Evolutionary conservation across 345 rosid genomes (phyloP).

Genomic region (Kandelia obovata): DNA sequence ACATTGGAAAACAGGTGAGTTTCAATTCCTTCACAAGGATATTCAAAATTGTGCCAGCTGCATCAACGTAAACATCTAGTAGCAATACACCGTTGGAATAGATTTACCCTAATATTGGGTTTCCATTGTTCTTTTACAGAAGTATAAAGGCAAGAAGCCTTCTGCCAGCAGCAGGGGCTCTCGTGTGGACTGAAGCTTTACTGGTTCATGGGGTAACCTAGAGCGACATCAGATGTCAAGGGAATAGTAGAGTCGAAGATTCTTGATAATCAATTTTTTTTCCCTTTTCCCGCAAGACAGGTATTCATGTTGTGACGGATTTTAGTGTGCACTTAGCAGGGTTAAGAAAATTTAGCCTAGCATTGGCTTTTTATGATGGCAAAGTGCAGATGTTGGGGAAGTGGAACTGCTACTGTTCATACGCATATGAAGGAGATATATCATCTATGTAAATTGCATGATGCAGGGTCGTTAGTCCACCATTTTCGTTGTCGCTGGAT

Average conservation of each 20-base stretch:
- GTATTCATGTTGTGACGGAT: constrained; percentile 11
- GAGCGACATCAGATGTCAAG: constrained; percentile 22
- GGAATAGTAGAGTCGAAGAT: constrained; percentile 26
- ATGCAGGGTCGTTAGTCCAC: no score
- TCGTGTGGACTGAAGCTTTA: constrained; percentile 45
- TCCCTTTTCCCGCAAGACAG: constrained; percentile 7
- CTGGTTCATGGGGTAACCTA: constrained; percentile 13
- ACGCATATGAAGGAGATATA: no score
- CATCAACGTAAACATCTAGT: background rate
- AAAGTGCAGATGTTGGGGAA: constrained; percentile 12
- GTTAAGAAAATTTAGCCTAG: no score
- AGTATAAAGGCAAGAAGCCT: constrained; percentile 52
- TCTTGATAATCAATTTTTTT: constrained; percentile 31
- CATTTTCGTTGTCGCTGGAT: no score
- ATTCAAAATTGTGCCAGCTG: background rate
- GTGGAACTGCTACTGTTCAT: no score
- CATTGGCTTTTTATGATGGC: constrained; percentile 1
- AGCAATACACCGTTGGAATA: background rate
- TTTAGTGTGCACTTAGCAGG: background rate
- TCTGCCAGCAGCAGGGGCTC: constrained; percentile 50
- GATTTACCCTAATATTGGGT: background rate
- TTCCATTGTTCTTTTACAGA: constrained; percentile 24
- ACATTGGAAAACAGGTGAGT: constrained; percentile 71
- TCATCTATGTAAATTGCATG: no score
- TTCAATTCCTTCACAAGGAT: background rate